Evolutionary conservation across 2,329 filamentous ascomycete species (phyloP), one percentile per base, ranked within the genome.

Genomic region (Cadophora sp.): DNA sequence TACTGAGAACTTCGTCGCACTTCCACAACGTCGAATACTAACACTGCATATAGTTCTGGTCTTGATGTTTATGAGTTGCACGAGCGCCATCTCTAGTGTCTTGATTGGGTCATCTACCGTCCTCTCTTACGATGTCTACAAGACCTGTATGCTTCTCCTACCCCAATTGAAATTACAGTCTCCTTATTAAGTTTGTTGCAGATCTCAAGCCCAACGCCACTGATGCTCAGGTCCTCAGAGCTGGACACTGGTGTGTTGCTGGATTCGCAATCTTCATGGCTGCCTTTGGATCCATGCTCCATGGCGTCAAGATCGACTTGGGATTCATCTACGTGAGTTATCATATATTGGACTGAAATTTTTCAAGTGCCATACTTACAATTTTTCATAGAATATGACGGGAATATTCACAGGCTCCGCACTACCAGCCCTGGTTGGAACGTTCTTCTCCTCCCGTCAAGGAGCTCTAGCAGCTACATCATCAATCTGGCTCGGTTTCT

Each of bases 401-500:
- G 64, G 64, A 41, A 66, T 66, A 9, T 66, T 66, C 30, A 66
- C 64, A 0, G 58, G 64, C n/a, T 66, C 64, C 14, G 64, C 64
- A 41, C 50, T 66, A 7, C 64, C 64, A 4, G 65, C 65, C 4
- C 47, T 66, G 0, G 24, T 66, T 24, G 65, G 30, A n/a, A 66
- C 65, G 5, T 66, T 66, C 36, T 66, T 66, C 22, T 64, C 60
- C 11, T 66, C 65, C n/a, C 59, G 65, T 5, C 65, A 66, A 56
- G 65, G 65, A 48, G 60, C 65, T 55, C 22, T 66, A 33, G 65
- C 65, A 63, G 65, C 65, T 4, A 66, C 59, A 4, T 45, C 60
- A 39, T 66, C 65, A 47, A 66, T 66, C 43, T 66, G 65, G 65
- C 62, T 41, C n/a, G 65, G 65, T 2, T 66, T 66, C 65, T 63